Evolutionary conservation across 2,329 filamentous ascomycete species (phyloP), one percentile per base, ranked within the genome.

Genomic region (Talaromyces sp.): DNA sequence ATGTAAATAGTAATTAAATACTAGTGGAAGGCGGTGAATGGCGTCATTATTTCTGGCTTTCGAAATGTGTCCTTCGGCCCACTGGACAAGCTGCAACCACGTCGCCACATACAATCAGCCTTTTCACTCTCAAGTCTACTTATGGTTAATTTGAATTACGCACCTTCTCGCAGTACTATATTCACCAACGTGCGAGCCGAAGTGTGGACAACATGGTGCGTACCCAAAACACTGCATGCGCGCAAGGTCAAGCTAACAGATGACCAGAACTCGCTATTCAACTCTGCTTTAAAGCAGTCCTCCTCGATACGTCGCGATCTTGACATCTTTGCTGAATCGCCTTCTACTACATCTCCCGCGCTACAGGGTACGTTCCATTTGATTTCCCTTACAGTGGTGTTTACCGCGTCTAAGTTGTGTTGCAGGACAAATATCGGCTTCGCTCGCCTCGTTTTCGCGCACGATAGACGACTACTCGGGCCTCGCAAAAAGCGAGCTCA

Each of bases 391-490:
- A n/a, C 1, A 29, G 3, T 2, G 17, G 17, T 17, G 13, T 29
- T n/a, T 27, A 8, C 7, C 10, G 3, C 2, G 13, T 6, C n/a
- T 46, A 46, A 46, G 19, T 11, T 14, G 35, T 27, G 26, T 6
- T 26, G 71, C 81, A 75, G 88, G 89, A 71, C 89, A 91, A 75
- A 85, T 91, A 65, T 88, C 89, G n/a, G 88, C 87, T 21, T 90
- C 90, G 14, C 79, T 96, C 31, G 87, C 89, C 50, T 86, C 92
- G 62, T 92, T 99, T 75, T 86, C 89, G 53, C 91, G 95, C 63
- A 96, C 91, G 0, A 83, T 99, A 65, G 93, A 97, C 78, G 93
- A 97, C 72, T 99, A 99, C 80, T 86, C 89, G 69, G 84, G 84
- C 59, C 86, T 96, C 31, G 89, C 93, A 1, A 90, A 90, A 66